Base-by-base conservation (phyloP, 352 stramenopile species). In the Globisporangium acanthophoron region DNA sequence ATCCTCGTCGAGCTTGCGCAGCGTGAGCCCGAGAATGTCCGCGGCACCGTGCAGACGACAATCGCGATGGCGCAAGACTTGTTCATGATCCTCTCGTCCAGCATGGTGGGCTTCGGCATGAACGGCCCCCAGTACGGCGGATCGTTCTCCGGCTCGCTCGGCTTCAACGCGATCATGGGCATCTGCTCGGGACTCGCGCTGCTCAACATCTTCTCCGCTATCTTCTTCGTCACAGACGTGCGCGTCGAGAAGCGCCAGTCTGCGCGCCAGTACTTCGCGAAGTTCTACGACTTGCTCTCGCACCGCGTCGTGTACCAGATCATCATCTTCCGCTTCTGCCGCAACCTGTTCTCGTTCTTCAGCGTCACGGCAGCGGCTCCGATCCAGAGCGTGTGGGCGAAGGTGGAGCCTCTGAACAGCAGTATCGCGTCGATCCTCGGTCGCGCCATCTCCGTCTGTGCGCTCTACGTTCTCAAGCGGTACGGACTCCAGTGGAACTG, bases 101-200 rank as follows among this genome's bases (percentile, higher is more conserved):
- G 77, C 20, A 62, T 90, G 47, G 70, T 71, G 29, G 77, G 80
- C 9, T 70, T 90, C 11, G 76, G 75, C 1, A 65, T 90, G 54
- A 90, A 88, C 62, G 67, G 64, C n/a, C 53, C 59, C 7, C 61
- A 78, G 13, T 90, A 87, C 51, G 80, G 77, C 13, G 80, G 80
- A 24, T 62, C 57, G 1, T 90, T 87, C 64, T 62, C 65, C 0
- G 71, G 64, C 13, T 73, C 73, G 4, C 70, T 90, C 47, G 70
- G 66, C 13, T 72, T 88, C 53, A 69, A 76, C 44, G 64, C 66
- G 13, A 61, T 88, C 55, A 86, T 88, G 73, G 64, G 58, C 20
- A 44, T 75, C 58, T 84, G 73, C 46, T 40, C 68, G 0, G 37
- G 37, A 43, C 52, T 54, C 50, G 67, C 69, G 12, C 69, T 69